Evolutionary conservation across 2,329 filamentous ascomycete genomes (phyloP).

Genomic region (Scorias spongiosa): DNA sequence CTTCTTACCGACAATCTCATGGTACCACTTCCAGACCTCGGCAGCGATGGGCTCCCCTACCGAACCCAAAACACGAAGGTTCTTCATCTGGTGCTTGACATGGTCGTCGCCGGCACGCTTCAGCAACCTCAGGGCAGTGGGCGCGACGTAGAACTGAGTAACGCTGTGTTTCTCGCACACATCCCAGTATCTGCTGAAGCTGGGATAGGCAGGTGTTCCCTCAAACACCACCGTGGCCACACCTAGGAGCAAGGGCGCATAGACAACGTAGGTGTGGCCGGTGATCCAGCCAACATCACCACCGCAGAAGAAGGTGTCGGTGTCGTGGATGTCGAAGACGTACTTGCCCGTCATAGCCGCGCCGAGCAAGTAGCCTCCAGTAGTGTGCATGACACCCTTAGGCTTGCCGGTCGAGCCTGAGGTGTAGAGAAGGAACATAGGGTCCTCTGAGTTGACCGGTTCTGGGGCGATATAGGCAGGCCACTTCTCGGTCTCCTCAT

Average conservation of each 20-base stretch:
- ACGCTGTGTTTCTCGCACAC: constrained; percentile 91
- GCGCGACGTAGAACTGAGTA: constrained; percentile 96
- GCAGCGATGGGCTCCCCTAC: constrained; percentile 96
- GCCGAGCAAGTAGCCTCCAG: constrained; percentile 84
- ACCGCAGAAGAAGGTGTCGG: constrained; percentile 91
- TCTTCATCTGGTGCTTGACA: constrained; percentile 77
- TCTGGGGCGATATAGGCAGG: constrained; percentile 83
- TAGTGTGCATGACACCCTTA: constrained; percentile 98
- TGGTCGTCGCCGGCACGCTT: constrained; percentile 93
- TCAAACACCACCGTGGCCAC: constrained; percentile 94
- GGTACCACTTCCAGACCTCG: constrained; percentile 99
- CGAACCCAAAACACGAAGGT: constrained; percentile 77
- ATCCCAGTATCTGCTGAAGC: constrained; percentile 98
- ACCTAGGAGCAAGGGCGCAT: constrained; percentile 83
- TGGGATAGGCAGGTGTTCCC: constrained; percentile 90
- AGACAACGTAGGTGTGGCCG: constrained; percentile 95
- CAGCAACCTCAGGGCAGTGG: constrained; percentile 78
- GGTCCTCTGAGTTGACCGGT: constrained; percentile 82
- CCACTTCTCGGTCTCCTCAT: constrained; percentile 96
- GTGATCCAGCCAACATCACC: constrained; percentile 99
- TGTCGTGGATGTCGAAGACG: constrained; percentile 93
- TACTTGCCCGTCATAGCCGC: constrained; percentile 93
- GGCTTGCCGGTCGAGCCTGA: constrained; percentile 97
- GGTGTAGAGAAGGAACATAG: constrained; percentile 93
- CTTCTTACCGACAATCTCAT: constrained; percentile 84